Percentiles rank a stretch among this genome's conserved stretches.
Evolutionary conservation across 2,329 filamentous ascomycete species (phyloP).

Genomic region (Aspergillus bombycis): DNA sequence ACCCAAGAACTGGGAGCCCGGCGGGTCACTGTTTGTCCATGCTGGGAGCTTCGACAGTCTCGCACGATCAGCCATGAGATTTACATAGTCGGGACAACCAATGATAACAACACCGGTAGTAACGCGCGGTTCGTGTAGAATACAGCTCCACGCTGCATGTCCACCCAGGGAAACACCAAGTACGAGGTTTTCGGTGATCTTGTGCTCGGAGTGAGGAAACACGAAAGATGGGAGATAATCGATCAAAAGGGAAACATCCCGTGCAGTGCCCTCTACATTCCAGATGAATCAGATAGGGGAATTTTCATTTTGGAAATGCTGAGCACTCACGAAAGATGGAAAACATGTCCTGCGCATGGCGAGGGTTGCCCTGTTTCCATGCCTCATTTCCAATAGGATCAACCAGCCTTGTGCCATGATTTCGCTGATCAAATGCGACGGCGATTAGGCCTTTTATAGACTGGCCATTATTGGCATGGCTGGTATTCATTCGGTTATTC

Average conservation of each 20-base stretch:
- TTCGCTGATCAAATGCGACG: conserved; percentile 86
- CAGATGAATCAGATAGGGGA: neutral
- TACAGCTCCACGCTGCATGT: conserved; percentile 81
- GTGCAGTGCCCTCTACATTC: conserved; percentile 63
- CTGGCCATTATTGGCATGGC: conserved; percentile 28
- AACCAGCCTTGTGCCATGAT: conserved; percentile 78
- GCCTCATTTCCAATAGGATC: conserved; percentile 70
- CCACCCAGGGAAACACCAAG: conserved; percentile 86
- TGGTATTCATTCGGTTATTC: conserved; percentile 53
- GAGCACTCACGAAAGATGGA: conserved; percentile 64
- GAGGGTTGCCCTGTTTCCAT: conserved; percentile 77
- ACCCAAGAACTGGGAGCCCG: conserved; percentile 70
- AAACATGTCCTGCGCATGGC: conserved; percentile 92
- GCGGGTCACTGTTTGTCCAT: conserved; percentile 59
- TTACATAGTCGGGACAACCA: conserved; percentile 84
- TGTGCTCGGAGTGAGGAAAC: conserved; percentile 56
- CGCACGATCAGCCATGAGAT: conserved; percentile 80
- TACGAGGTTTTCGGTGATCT: conserved; percentile 67
- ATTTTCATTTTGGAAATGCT: neutral
- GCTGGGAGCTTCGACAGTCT: conserved; percentile 66
- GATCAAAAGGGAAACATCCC: conserved; percentile 76
- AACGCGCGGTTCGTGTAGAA: conserved; percentile 78
- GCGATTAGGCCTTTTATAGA: conserved; percentile 69
- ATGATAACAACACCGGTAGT: conserved; percentile 79
- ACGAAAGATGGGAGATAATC: conserved; percentile 77